Evolutionary conservation across 2,329 filamentous ascomycete species (phyloP), one percentile per base, ranked within the genome.

Genomic region (Fusarium nanum): DNA sequence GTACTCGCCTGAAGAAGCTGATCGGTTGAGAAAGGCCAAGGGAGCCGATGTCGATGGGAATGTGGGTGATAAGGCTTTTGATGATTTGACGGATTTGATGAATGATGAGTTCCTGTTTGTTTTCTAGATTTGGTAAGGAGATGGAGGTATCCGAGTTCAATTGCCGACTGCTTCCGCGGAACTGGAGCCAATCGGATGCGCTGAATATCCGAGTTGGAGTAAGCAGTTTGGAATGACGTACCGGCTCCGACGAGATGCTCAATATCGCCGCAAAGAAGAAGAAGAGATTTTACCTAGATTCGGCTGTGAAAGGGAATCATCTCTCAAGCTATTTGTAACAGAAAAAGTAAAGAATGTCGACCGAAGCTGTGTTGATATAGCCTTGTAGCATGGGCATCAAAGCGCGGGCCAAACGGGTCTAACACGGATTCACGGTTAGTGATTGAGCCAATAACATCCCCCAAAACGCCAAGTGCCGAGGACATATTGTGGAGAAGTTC

Each of bases 11-110:
- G 61, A 66, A 20, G 63, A 66, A 32, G 63, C 63, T 48, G 89
- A 84, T 70, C 88, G 89, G 62, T 65, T 74, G 25, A 54, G 60
- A 0, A 67, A 53, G 3, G 56, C 47, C 5, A 56, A 63, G 16
- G 60, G 59, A 30, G 37, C 59, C 2, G 63, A 67, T 1, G 45
- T 59, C 22, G 63, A 67, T 14, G 41, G 34, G 5, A 25, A 20
- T 7, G 67, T 45, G 2, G 58, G 69, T 1, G 72, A 71, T 27
- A 37, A 56, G 14, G 67, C 62, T 0, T 61, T 71, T 52, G 59
- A 71, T 2, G 68, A 71, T 11, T 34, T 73, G 52, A 73, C 70
- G 12, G 70, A 73, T n/a, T 41, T 73, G 46, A 65, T 66, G 49
- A 73, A 73, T 18, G 70, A 73, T 27, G 70, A 73, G 10, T 73